These are phyloP conservation scores for Hericium rajendrae DNA, from an alignment of 768 basidiomycete genomes.

Conservation along the genomic window DNA sequence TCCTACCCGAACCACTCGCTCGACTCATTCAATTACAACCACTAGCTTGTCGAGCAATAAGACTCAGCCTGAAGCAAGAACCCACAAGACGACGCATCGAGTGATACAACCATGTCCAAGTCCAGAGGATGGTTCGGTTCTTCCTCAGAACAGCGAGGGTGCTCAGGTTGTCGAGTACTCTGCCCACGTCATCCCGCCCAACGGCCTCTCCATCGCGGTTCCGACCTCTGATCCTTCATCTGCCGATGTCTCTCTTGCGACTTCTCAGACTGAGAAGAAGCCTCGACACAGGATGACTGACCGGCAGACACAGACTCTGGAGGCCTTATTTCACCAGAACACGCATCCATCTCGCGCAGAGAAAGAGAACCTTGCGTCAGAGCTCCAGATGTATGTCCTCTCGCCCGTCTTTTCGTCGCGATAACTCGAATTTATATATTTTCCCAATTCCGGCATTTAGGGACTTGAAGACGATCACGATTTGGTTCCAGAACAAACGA, in stretches of 20 bases:
- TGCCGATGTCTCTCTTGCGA: no score
- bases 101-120: no score
- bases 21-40: conserved; percentile 12
- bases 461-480: conserved; percentile 42
- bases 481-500: conserved; percentile 81
- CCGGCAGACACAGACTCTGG: conserved; percentile 26
- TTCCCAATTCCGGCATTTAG: conserved; percentile 15
- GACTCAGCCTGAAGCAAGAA: no score
- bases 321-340: conserved; percentile 24
- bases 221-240: no score
- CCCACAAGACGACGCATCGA: no score
- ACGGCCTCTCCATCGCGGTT: no score
- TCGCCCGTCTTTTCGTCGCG: not conserved
- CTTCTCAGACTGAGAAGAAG: conserved; percentile 14
- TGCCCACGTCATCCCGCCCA: no score
- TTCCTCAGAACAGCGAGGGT: not conserved
- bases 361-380: conserved; percentile 28
- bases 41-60: not conserved
- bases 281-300: conserved; percentile 30
- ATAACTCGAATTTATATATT: no score
- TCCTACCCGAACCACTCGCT: conserved; percentile 20
- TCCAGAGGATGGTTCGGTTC: no score
- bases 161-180: not conserved
- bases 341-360: conserved; percentile 35
- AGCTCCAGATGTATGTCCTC: conserved; percentile 29